Conservation (phyloP, 768 basidiomycete species). For the Xerocomus brunneocitrinus region DNA sequence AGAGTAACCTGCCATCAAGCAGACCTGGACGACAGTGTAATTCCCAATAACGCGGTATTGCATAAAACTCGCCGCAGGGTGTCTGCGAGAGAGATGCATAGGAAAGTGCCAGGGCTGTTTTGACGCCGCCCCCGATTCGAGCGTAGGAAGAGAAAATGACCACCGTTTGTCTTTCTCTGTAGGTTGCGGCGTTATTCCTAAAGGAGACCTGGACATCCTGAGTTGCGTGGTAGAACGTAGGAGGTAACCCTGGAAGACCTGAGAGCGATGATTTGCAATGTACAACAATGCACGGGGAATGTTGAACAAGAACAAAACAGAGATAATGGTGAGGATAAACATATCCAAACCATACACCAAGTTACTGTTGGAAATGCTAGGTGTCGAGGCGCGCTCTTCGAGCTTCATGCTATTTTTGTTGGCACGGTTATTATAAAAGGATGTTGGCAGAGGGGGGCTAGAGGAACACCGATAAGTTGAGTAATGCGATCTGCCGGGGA, state of each 20-base stretch:
- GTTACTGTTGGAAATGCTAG: neutral
- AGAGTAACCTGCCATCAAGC: conserved; percentile 46
- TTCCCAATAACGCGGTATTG: conserved; percentile 41
- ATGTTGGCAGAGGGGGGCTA: too few species aligned
- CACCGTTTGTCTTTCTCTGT: neutral
- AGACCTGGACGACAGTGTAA: conserved; percentile 46
- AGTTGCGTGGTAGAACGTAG: conserved; percentile 26
- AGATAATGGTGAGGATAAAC: conserved; percentile 39
- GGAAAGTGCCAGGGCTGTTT: conserved; percentile 30
- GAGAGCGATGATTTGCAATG: conserved; percentile 40
- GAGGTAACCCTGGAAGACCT: conserved; percentile 48
- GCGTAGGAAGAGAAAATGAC: neutral
- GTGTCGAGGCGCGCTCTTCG: neutral
- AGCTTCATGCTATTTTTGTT: conserved; percentile 5
- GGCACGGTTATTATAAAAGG: neutral
- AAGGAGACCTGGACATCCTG: neutral
- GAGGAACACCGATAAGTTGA: too few species aligned
- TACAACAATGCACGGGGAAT: conserved; percentile 48
- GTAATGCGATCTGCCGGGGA: too few species aligned
- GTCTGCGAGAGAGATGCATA: conserved; percentile 38
- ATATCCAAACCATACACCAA: conserved; percentile 37
- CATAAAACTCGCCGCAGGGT: conserved; percentile 40
- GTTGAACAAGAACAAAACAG: conserved; percentile 34
- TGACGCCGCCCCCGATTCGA: neutral
- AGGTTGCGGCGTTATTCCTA: neutral